Base-by-base conservation (phyloP, 2,329 filamentous ascomycete genomes). In the Fusarium aywerte region DNA sequence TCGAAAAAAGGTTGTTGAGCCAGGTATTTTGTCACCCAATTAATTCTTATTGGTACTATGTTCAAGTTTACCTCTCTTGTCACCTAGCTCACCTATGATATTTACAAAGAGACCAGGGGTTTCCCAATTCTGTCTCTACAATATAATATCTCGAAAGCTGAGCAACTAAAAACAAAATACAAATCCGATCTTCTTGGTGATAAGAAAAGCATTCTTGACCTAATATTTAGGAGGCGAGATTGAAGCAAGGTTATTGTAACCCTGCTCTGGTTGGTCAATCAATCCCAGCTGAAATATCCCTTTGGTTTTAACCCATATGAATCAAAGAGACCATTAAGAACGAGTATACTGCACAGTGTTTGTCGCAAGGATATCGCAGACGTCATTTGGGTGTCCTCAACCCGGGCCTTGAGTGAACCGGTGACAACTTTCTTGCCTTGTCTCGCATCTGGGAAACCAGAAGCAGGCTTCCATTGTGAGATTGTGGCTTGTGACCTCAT, bases 321-420 rank as follows among this genome's bases (percentile, higher is more conserved):
- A 48, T 36, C 45, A 27, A n/a, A 39, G n/a, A 51, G 13, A 20
- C 31, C 20, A 47, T 48, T 27, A 23, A 25, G 35, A 36, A 39
- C 21, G n/a, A 42, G 38, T 45, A 31, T 21, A 55, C 16, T 39
- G n/a, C 53, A 39, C 43, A 68, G 48, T 62, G 48, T 38, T 58
- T 36, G n/a, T 36, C 18, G n/a, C 35, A 16, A n/a, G 13, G 33
- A 47, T 31, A 15, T 20, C 39, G 31, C 36, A 45, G 16, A 54
- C 39, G 45, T 53, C 51, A 51, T 42, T 48, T 20, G 56, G 43
- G 32, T 32, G 47, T 38, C 7, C 32, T 38, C 9, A 13, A 13
- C 62, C 47, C 35, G 31, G 50, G 27, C 12, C 16, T 48, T 18
- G 8, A 12, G 12, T 20, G 49, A 25, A 18, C 29, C 29, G 43